Conservation (phyloP, 768 basidiomycete genomes). For the Suillus hirtellus region DNA sequence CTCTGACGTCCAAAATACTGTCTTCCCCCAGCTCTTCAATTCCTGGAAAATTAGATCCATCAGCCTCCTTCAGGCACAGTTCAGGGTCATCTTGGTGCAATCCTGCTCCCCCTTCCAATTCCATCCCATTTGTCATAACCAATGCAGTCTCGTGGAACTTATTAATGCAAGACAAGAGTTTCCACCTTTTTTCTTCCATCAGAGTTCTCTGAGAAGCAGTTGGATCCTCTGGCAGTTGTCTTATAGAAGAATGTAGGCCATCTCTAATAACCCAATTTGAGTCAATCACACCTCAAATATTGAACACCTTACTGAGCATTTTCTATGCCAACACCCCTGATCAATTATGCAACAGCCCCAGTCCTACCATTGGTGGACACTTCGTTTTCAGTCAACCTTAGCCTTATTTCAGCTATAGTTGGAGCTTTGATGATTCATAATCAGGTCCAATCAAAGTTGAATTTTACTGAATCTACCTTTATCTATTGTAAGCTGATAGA, state of each 20-base stretch:
- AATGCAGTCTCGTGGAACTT: not conserved
- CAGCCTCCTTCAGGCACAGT: not conserved
- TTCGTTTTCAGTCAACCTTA: slow-evolving; percentile 3
- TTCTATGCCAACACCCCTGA: slow-evolving; percentile 5
- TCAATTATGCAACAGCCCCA: slow-evolving; percentile 9
- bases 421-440: not conserved
- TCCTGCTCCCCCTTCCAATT: not conserved
- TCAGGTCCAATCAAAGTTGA: too few species aligned
- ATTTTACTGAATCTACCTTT: slow-evolving; percentile 1
- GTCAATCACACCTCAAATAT: not conserved
- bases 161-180: not conserved
- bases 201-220: slow-evolving; percentile 5
- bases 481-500: slow-evolving; percentile 8
- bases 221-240: not conserved
- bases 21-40: not conserved
- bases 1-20: not conserved
- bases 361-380: not conserved
- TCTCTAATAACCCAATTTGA: slow-evolving; percentile 4
- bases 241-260: not conserved
- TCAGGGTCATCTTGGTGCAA: not conserved
- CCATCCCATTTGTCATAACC: not conserved
- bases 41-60: not conserved
- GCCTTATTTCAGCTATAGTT: slow-evolving; percentile 8
- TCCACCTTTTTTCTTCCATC: not conserved
- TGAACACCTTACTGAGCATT: slow-evolving; percentile 9